A percentile compares a stretch with the other conserved stretches of the same genome.
These are phyloP conservation scores for Sanghuangporus baumii DNA, from an alignment of 1,284 basidiomycete species.

Conservation along the genomic window DNA sequence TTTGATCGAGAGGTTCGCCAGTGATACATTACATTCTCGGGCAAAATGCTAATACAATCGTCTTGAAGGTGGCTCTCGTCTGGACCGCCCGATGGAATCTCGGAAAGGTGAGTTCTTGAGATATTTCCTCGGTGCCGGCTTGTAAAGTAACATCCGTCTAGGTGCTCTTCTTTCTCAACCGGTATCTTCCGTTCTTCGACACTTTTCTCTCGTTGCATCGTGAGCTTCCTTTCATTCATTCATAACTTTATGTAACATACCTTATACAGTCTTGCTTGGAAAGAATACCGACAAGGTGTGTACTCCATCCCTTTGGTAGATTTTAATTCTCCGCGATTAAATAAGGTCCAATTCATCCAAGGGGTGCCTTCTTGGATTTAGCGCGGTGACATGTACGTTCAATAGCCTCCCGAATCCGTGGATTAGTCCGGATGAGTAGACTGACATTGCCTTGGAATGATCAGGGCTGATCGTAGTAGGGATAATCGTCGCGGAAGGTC, in stretches of 20 bases:
- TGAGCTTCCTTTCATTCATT: neutral
- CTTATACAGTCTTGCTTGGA: constrained; percentile 5
- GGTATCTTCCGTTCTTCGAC: constrained; percentile 16
- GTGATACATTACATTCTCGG: neutral
- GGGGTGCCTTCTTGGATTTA: constrained; percentile 15
- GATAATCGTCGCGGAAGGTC: constrained; percentile 13
- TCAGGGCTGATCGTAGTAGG: constrained; percentile 16
- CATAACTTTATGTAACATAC: neutral
- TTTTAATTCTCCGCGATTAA: neutral
- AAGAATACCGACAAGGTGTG: constrained; percentile 12
- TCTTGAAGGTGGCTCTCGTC: constrained; percentile 5
- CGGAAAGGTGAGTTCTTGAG: constrained; percentile 4
- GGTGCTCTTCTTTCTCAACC: constrained; percentile 16
- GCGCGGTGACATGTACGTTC: constrained; percentile 11
- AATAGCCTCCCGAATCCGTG: neutral
- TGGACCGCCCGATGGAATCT: constrained; percentile 15
- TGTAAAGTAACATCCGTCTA: neutral
- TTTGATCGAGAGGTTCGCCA: constrained; percentile 8
- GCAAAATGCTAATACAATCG: neutral
- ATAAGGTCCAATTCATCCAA: neutral
- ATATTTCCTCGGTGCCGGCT: neutral
- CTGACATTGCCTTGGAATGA: neutral
- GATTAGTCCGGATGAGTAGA: neutral
- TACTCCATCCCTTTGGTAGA: neutral
- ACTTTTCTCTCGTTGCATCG: constrained; percentile 16